These are phyloP conservation scores for Paramecium biaurelia DNA, from an alignment of 73 alveolate genomes.

Conservation along the genomic window DNA sequence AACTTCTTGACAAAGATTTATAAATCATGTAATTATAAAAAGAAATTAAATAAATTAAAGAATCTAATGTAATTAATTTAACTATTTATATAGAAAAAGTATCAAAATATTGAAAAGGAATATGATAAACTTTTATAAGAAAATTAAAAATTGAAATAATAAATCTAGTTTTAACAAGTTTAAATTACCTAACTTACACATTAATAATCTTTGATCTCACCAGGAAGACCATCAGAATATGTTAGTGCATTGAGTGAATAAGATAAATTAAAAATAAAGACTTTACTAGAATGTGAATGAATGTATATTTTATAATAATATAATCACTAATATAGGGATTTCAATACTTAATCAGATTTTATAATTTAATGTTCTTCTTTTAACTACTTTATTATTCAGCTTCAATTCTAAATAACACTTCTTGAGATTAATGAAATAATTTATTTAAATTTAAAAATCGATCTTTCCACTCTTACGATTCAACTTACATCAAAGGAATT, in stretches of 20 bases:
- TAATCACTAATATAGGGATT: neutral
- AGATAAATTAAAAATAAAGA: neutral
- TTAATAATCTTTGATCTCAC: neutral
- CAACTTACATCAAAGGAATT: neutral
- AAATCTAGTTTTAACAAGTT: neutral
- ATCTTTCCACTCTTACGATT: neutral
- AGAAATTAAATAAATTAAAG: slow-evolving; percentile 1
- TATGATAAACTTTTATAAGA: neutral
- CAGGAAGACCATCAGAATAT: slow-evolving; percentile 14
- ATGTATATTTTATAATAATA: neutral
- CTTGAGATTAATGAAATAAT: neutral
- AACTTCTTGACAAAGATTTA: neutral
- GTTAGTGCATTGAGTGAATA: neutral
- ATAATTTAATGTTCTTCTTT: neutral
- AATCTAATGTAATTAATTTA: neutral
- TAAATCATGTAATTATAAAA: neutral
- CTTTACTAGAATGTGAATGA: slow-evolving; percentile 26
- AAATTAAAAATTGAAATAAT: neutral
- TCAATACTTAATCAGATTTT: neutral
- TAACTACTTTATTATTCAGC: neutral
- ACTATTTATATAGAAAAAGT: neutral
- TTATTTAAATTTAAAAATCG: neutral
- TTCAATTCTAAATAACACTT: neutral
- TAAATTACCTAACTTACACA: neutral
- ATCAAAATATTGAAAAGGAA: neutral